Evolutionary conservation across 176 grass and related monocot genomes (phyloP), one percentile per base, ranked within the genome.

Genomic region (Hordeum vulgare): DNA sequence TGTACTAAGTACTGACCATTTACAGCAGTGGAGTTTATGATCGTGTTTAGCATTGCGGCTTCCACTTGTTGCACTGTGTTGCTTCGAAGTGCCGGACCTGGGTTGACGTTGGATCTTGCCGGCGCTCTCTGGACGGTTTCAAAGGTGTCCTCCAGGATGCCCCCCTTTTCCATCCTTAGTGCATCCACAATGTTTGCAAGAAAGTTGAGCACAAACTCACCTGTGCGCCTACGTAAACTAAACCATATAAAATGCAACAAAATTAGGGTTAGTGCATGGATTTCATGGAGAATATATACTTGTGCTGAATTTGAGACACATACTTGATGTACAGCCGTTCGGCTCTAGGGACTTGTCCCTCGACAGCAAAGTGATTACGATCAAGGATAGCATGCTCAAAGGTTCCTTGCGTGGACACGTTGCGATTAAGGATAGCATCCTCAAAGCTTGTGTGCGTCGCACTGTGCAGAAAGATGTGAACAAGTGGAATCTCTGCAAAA

Each of bases 371-470:
- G 44, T 53, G 9, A 51, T 53, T 31, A 15, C 47, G 47, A 31
- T 74, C 71, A 47, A 74, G 47, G 17, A 74, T 82, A 39, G 53
- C 66, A 26, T 82, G 80, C 18, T 82, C 34, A 42, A 72, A 72
- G 8, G 6, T 42, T 41, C 51, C 51, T 56, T 1, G 17, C 6
- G 7, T 0, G 0, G 51, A 21, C 7, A 21, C 51, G 6, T 53
- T 53, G 15, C 4, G 18, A 31, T 74, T 45, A 27, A 11, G 27
- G 71, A 74, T 82, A 39, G 53, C 66, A 37, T 82, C 53, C 18
- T 82, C 15, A 31, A 72, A 72, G 8, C 3, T 42, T 41, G 66
- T 36, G 28, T 26, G 49, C 0, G 0, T 18, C 17, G 11, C 17
- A n/a, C 24, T 57, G 27, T 82, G 80, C 27, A 82, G 10, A 21